Percentiles rank a stretch among this genome's conserved stretches.
phyloP scores from a whole-genome alignment of 164 flowering plant genomes.

The Echeveria elegans region DNA sequence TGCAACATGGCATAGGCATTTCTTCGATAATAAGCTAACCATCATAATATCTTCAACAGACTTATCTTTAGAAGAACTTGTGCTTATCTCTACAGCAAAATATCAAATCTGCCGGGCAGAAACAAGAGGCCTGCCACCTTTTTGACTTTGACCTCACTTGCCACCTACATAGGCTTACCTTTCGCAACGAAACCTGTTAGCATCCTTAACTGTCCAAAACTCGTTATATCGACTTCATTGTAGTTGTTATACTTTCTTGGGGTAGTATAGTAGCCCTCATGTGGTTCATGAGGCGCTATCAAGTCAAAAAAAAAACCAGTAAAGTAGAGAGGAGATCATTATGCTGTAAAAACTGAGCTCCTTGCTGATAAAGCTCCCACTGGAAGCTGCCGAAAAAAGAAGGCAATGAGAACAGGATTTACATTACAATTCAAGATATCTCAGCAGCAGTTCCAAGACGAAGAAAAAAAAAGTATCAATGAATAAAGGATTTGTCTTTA shows the following conservation, averaged over 20 bases:
- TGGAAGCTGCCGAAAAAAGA: slow-evolving; percentile 30
- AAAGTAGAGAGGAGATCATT: slow-evolving; percentile 17
- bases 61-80: neutral
- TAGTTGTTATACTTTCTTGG: neutral
- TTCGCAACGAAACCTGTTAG: neutral
- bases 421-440: neutral
- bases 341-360: slow-evolving; percentile 16
- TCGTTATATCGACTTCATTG: neutral
- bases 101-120: neutral
- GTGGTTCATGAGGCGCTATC: neutral
- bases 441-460: neutral
- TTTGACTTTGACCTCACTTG: slow-evolving; percentile 42
- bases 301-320: slow-evolving; percentile 11
- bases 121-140: slow-evolving; percentile 12
- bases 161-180: slow-evolving; percentile 12
- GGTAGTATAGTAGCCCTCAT: neutral
- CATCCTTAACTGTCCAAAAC: slow-evolving; percentile 11
- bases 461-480: neutral
- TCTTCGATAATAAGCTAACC: neutral
- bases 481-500: too few relatives aligned
- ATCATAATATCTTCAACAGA: neutral
- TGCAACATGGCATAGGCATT: too few relatives aligned
- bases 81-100: neutral
- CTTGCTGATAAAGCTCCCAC: slow-evolving; percentile 11
- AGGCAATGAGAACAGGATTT: neutral